A percentile compares a stretch with the other conserved stretches of the same genome.
Conservation (phyloP, 148 eudicot genomes). For the Gaultheria prostrata region DNA sequence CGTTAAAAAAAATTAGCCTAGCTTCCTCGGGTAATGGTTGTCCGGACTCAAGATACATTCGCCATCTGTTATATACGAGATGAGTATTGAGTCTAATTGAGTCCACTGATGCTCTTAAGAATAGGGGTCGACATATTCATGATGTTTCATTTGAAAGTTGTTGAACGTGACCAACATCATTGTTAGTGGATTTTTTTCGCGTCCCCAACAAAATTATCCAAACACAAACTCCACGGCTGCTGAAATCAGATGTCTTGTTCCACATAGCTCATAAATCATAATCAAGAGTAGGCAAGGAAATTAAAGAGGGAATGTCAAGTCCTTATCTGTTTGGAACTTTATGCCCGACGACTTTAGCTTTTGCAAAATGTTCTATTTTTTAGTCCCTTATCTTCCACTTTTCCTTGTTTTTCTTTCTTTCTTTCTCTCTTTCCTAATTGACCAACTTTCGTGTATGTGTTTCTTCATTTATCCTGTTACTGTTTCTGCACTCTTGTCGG, state of each 20-base stretch:
- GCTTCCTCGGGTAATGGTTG: neutral
- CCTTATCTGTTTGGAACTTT: constrained; percentile 21
- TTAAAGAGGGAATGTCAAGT: constrained; percentile 13
- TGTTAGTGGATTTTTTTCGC: neutral
- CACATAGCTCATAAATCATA: neutral
- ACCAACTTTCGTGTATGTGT: neutral
- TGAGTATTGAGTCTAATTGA: neutral
- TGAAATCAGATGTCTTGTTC: neutral
- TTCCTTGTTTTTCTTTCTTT: neutral
- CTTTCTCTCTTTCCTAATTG: constrained; percentile 1
- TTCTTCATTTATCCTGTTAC: constrained; percentile 10
- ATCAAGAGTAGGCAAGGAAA: neutral
- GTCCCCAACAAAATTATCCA: constrained; percentile 2
- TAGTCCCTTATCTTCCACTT: neutral
- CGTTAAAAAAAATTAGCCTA: too few relatives aligned
- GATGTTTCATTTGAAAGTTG: neutral
- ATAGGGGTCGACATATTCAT: neutral
- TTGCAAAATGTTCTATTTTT: neutral
- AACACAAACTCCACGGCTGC: neutral
- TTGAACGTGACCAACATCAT: neutral
- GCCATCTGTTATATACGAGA: too few relatives aligned
- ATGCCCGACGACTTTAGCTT: constrained; percentile 15
- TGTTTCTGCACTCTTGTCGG: constrained; percentile 22
- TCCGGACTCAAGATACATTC: neutral
- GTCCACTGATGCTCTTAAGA: neutral